These are phyloP conservation scores for Ogataea haglerorum DNA, from an alignment of 805 yeast genomes.

Conservation along the genomic window DNA sequence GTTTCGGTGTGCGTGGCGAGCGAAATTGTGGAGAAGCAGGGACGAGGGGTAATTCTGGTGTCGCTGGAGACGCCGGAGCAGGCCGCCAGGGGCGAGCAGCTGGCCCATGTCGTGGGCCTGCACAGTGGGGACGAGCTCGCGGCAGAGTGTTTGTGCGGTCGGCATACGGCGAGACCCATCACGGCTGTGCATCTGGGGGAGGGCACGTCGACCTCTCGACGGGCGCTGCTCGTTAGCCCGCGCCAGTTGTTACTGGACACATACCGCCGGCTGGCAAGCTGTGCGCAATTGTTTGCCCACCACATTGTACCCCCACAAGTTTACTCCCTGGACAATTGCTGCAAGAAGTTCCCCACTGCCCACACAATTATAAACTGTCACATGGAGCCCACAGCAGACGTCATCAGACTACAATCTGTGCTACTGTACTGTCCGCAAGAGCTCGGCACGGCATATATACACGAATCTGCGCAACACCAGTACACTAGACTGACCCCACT, in stretches of 20 bases:
- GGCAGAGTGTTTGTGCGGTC: neutral
- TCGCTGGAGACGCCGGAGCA: slow-evolving; percentile 14
- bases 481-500: slow-evolving; percentile 18
- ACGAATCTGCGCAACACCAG: slow-evolving; percentile 18
- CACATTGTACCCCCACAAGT: slow-evolving; percentile 11
- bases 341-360: slow-evolving; percentile 11
- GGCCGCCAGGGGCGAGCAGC: slow-evolving; percentile 11
- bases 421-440: slow-evolving; percentile 6
- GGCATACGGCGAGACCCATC: slow-evolving; percentile 14
- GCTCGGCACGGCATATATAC: slow-evolving; percentile 11
- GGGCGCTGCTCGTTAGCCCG: slow-evolving; percentile 7
- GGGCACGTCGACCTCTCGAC: neutral
- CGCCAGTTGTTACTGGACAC: slow-evolving; percentile 8
- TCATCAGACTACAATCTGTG: slow-evolving; percentile 16
- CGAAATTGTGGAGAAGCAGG: slow-evolving; percentile 4
- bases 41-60: slow-evolving; percentile 11
- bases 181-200: slow-evolving; percentile 12
- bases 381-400: slow-evolving; percentile 5
- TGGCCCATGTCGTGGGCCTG: slow-evolving; percentile 15
- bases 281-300: slow-evolving; percentile 8
- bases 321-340: slow-evolving; percentile 6
- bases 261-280: slow-evolving; percentile 8
- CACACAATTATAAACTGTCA: slow-evolving; percentile 13
- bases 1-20: slow-evolving; percentile 14
- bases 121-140: slow-evolving; percentile 3